A percentile compares a stretch with the other conserved stretches of the same genome.
Evolutionary conservation across 805 yeast species (phyloP).

Genomic region (Metschnikowia matae): DNA sequence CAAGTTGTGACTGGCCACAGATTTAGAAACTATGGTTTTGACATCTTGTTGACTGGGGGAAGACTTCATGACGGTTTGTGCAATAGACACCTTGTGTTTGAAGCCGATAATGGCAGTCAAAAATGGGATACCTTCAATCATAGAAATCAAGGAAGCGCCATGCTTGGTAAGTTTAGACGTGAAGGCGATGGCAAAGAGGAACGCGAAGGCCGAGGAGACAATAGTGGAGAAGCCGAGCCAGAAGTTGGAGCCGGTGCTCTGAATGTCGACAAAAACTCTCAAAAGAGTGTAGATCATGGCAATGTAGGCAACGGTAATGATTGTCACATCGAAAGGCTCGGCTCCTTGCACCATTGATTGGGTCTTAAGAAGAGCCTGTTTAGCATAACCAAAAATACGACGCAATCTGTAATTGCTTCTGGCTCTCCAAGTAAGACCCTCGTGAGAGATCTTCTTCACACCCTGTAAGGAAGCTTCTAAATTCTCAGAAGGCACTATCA

Average conservation of each 20-base stretch:
- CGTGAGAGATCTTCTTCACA: slow-evolving; percentile 24
- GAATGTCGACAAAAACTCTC: slow-evolving; percentile 73
- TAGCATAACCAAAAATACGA: slow-evolving; percentile 51
- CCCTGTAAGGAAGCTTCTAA: slow-evolving; percentile 21
- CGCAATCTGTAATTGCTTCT: slow-evolving; percentile 54
- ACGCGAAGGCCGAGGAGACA: slow-evolving; percentile 75
- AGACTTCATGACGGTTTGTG: slow-evolving; percentile 52
- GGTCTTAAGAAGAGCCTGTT: slow-evolving; percentile 37
- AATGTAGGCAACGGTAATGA: slow-evolving; percentile 73
- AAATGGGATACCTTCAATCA: slow-evolving; percentile 91
- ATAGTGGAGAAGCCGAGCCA: slow-evolving; percentile 84
- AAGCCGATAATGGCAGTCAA: slow-evolving; percentile 90
- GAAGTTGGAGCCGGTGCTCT: slow-evolving; percentile 71
- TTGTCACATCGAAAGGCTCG: slow-evolving; percentile 77
- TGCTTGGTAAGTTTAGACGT: slow-evolving; percentile 52
- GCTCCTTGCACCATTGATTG: slow-evolving; percentile 58
- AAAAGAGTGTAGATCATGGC: slow-evolving; percentile 85
- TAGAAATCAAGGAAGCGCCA: slow-evolving; percentile 64
- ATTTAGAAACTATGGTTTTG: slow-evolving; percentile 39
- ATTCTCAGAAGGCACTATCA: slow-evolving; percentile 33
- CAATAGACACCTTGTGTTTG: slow-evolving; percentile 73
- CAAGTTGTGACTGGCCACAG: slow-evolving; percentile 39
- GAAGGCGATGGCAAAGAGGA: slow-evolving; percentile 67
- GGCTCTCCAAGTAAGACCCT: slow-evolving; percentile 58
- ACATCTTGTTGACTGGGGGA: slow-evolving; percentile 36